Evolutionary conservation across 2,329 filamentous ascomycete species (phyloP).

Genomic region (Aspergillus tubingensis): DNA sequence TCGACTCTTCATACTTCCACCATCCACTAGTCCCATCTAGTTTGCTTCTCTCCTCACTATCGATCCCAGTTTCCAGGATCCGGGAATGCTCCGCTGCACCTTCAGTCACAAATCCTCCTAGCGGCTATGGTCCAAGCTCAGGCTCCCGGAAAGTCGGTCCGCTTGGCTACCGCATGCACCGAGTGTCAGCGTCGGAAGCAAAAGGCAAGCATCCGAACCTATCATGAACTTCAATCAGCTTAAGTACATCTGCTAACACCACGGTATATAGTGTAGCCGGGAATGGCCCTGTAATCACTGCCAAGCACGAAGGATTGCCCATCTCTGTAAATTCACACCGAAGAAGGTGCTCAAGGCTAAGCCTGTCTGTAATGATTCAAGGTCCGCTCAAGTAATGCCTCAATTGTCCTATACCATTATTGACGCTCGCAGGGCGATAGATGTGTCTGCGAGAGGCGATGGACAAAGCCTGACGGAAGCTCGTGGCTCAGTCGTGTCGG

Average conservation of each 20-base stretch:
- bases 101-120: too few relatives aligned
- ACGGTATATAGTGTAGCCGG: slow-evolving; percentile 46
- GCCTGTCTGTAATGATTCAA: slow-evolving; percentile 8
- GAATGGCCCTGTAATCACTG: slow-evolving; percentile 57
- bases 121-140: neutral
- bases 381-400: slow-evolving; percentile 9
- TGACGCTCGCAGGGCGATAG: neutral
- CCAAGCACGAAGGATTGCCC: slow-evolving; percentile 50
- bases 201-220: slow-evolving; percentile 39
- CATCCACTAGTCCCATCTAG: too few relatives aligned
- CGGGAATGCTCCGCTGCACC: too few relatives aligned
- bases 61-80: too few relatives aligned
- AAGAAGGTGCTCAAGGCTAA: slow-evolving; percentile 31
- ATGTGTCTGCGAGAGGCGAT: neutral
- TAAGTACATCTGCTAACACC: neutral
- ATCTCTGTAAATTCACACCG: slow-evolving; percentile 49
- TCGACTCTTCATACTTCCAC: too few relatives aligned
- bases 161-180: slow-evolving; percentile 40
- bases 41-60: too few relatives aligned
- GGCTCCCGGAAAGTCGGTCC: slow-evolving; percentile 14
- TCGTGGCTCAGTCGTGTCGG: neutral
- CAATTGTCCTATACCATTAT: neutral
- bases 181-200: slow-evolving; percentile 56
- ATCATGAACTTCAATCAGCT: too few relatives aligned
- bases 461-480: neutral